These are phyloP conservation scores for Aureobasidium uvarum DNA, from an alignment of 2,329 filamentous ascomycete genomes.

Conservation along the genomic window DNA sequence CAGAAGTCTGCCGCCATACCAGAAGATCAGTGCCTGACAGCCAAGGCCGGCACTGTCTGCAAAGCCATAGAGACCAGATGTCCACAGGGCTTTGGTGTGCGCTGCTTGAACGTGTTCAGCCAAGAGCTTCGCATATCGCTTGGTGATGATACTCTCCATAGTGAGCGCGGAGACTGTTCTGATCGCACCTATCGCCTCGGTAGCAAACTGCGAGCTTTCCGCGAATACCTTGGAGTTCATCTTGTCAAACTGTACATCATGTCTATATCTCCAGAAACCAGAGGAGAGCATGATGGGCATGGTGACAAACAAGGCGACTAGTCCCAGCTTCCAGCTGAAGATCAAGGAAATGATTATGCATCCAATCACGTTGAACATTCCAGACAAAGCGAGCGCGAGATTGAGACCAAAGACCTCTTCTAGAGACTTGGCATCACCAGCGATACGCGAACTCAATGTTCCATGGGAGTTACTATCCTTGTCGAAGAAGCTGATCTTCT, in stretches of 20 bases:
- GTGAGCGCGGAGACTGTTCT: conserved; percentile 59
- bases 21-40: conserved; percentile 44
- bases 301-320: conserved; percentile 40
- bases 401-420: conserved; percentile 48
- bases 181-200: conserved; percentile 40
- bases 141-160: conserved; percentile 61
- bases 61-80: conserved; percentile 61
- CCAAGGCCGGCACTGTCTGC: conserved; percentile 60
- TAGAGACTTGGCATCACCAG: conserved; percentile 49
- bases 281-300: conserved; percentile 56
- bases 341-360: conserved; percentile 48
- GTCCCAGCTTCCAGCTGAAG: conserved; percentile 41
- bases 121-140: conserved; percentile 55
- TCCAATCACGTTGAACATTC: conserved; percentile 47
- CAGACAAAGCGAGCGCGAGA: conserved; percentile 50
- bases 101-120: conserved; percentile 56
- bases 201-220: conserved; percentile 39
- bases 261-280: conserved; percentile 38
- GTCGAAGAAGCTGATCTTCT: conserved; percentile 47
- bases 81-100: conserved; percentile 58
- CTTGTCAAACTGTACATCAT: conserved; percentile 52
- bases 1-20: conserved; percentile 40
- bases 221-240: conserved; percentile 45
- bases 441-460: conserved; percentile 44
- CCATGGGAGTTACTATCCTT: conserved; percentile 47